phyloP scores from a whole-genome alignment of 257 asterid species.

The Penstemon barbatus region DNA sequence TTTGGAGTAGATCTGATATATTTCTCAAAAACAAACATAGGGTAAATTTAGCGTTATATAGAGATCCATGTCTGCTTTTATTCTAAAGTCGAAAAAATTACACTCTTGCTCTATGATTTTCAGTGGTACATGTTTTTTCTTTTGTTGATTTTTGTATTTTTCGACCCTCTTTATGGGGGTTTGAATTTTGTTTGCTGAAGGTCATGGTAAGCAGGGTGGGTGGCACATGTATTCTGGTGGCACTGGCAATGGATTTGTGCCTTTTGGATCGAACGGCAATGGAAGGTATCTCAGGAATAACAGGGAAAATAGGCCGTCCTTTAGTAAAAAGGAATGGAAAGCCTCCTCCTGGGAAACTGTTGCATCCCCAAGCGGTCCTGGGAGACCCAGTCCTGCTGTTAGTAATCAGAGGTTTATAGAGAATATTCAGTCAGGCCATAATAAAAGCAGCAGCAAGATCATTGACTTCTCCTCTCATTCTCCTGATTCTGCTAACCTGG shows the following conservation, averaged over 20 bases:
- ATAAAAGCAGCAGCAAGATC: slow-evolving; percentile 27
- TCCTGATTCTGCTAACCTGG: slow-evolving; percentile 30
- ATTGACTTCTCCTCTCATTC: slow-evolving; percentile 9
- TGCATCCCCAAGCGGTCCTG: slow-evolving; percentile 59
- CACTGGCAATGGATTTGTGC: slow-evolving; percentile 57
- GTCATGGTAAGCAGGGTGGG: slow-evolving; percentile 97
- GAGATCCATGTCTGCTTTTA: background rate
- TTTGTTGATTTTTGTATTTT: slow-evolving; percentile 21
- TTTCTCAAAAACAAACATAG: no score
- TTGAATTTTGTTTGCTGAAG: slow-evolving; percentile 60
- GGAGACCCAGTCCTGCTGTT: slow-evolving; percentile 47
- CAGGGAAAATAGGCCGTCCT: slow-evolving; percentile 70
- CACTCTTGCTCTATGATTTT: slow-evolving; percentile 2
- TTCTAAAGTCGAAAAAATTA: background rate
- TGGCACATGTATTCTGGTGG: slow-evolving; percentile 77
- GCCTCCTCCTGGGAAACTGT: slow-evolving; percentile 57
- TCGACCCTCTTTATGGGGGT: slow-evolving; percentile 34
- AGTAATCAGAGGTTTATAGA: slow-evolving; percentile 59
- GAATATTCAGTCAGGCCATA: slow-evolving; percentile 38
- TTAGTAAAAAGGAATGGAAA: slow-evolving; percentile 73
- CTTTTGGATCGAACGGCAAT: slow-evolving; percentile 59
- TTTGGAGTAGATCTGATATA: no score
- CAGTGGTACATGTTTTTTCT: slow-evolving; percentile 13
- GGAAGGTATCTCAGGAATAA: slow-evolving; percentile 60
- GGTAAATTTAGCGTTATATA: background rate